phyloP scores from a whole-genome alignment of 805 yeast genomes.

The Myxozyma mucilagina region DNA sequence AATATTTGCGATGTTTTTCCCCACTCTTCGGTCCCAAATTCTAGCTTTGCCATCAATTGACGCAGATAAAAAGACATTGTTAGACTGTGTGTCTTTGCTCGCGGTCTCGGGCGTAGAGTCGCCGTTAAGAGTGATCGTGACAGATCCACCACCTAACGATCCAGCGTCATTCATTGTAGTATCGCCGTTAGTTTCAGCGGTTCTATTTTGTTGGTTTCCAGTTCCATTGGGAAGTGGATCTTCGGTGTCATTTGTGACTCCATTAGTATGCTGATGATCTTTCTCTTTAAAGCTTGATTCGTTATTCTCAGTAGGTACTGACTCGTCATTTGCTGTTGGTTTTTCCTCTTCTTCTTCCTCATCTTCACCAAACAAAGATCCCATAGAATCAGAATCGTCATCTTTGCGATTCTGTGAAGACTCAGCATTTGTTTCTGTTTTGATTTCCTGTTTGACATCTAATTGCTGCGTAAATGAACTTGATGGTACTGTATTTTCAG shows the following conservation, averaged over 20 bases:
- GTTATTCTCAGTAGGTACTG: not conserved
- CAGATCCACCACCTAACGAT: not conserved
- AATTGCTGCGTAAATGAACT: not conserved
- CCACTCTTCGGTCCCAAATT: constrained; percentile 76
- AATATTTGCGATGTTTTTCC: constrained; percentile 47
- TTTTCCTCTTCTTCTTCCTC: constrained; percentile 41
- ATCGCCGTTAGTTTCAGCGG: not conserved
- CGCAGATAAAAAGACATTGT: constrained; percentile 69
- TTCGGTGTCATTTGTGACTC: no score
- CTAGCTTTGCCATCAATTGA: constrained; percentile 79
- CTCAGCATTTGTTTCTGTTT: not conserved
- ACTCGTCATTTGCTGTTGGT: not conserved
- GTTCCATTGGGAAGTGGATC: not conserved
- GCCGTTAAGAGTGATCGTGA: constrained; percentile 2
- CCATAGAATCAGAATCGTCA: constrained; percentile 42
- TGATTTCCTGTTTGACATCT: not conserved
- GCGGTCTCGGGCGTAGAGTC: not conserved
- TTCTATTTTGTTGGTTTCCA: not conserved
- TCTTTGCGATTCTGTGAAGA: not conserved
- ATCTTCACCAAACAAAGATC: constrained; percentile 60
- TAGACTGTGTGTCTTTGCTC: constrained; percentile 30
- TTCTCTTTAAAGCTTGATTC: not conserved
- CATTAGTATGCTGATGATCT: not conserved
- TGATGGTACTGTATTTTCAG: not conserved
- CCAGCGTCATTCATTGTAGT: not conserved